A percentile compares a stretch with the other conserved stretches of the same genome.
Evolutionary conservation across 805 yeast genomes (phyloP).

Genomic region (Priceomyces medius): DNA sequence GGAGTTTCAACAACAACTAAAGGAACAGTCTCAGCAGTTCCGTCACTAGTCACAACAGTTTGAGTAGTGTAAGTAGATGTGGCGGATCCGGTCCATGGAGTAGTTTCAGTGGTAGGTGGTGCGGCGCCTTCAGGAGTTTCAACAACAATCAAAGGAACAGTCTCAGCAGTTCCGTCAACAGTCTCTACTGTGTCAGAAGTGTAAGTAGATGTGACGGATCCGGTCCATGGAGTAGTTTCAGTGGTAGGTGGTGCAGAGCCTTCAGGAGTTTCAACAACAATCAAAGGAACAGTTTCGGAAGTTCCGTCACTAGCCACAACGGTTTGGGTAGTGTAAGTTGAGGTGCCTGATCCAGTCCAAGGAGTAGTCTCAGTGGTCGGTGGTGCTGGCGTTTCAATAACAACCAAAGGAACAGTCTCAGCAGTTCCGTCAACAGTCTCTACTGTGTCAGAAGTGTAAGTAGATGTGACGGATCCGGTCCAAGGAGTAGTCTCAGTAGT

Average conservation of each 20-base stretch:
- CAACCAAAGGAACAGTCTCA: not conserved
- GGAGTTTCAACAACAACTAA: constrained; percentile 1
- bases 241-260: no score
- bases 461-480: not conserved
- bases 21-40: not conserved
- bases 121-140: no score
- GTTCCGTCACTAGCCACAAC: no score
- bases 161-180: not conserved
- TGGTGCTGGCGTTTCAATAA: not conserved
- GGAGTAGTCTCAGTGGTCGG: not conserved
- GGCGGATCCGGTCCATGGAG: not conserved
- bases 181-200: constrained; percentile 1
- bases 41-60: constrained; percentile 1
- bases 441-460: constrained; percentile 2
- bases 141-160: not conserved
- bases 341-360: constrained; percentile 1
- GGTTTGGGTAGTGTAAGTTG: no score
- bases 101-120: not conserved
- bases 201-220: not conserved
- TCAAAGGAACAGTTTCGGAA: no score
- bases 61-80: not conserved
- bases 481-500: constrained; percentile 1
- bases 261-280: no score
- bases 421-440: not conserved
- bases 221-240: no score